phyloP scores from a whole-genome alignment of 805 yeast species.

The Priceomyces castillae region DNA sequence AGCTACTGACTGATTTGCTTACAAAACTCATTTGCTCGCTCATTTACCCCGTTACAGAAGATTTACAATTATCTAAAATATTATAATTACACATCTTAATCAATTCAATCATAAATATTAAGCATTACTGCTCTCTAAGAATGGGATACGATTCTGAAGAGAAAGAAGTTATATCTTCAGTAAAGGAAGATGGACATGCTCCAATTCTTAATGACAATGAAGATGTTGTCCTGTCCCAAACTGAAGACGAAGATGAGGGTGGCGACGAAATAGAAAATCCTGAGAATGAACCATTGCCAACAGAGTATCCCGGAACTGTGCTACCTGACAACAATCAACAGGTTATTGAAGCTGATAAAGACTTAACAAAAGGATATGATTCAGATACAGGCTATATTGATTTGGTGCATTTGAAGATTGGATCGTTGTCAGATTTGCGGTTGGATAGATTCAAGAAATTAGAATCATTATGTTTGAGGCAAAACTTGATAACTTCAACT shows the following conservation, averaged over 20 bases:
- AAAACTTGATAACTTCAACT: conserved; percentile 75
- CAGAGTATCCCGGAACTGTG: conserved; percentile 43
- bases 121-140: no score
- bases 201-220: not conserved
- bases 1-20: no score
- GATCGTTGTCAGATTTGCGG: conserved; percentile 58
- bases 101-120: no score
- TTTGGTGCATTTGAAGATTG: conserved; percentile 66
- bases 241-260: conserved; percentile 24
- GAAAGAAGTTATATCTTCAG: not conserved
- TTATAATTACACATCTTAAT: no score
- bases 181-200: not conserved
- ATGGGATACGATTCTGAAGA: not conserved
- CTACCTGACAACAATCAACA: conserved; percentile 49
- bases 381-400: conserved; percentile 61
- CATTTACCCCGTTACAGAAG: no score
- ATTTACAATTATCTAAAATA: no score
- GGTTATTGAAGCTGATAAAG: conserved; percentile 64
- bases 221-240: conserved; percentile 9
- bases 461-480: conserved; percentile 69
- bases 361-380: conserved; percentile 55
- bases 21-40: no score
- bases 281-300: conserved; percentile 34
- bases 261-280: conserved; percentile 21
- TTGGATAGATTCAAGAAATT: conserved; percentile 56